These are phyloP conservation scores for Cystobasidium slooffiae DNA, from an alignment of 1,284 basidiomycete species.

Conservation along the genomic window DNA sequence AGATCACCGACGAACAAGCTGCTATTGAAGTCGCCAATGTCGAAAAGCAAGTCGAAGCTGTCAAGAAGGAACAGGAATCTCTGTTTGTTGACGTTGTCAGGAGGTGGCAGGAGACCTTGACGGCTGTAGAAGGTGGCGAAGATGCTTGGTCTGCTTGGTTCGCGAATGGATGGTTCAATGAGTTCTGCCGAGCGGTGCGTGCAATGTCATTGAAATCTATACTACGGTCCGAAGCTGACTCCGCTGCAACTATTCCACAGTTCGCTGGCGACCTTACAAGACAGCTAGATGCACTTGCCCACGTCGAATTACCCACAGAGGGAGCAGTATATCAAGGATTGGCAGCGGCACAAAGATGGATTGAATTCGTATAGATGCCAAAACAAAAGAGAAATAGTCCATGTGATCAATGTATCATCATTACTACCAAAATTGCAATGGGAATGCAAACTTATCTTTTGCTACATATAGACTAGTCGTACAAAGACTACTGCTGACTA, in stretches of 20 bases:
- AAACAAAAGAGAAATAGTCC: neutral
- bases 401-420: constrained; percentile 7
- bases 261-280: constrained; percentile 24
- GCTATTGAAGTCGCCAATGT: constrained; percentile 71
- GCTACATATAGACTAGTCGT: neutral
- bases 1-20: constrained; percentile 56
- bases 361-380: constrained; percentile 23
- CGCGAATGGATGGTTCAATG: constrained; percentile 83
- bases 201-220: neutral
- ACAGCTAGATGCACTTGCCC: constrained; percentile 11
- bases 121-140: constrained; percentile 62
- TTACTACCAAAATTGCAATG: neutral
- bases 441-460: neutral
- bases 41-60: constrained; percentile 70
- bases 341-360: constrained; percentile 35
- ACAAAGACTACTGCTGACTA: constrained; percentile 14
- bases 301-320: constrained; percentile 19
- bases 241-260: constrained; percentile 1
- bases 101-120: constrained; percentile 63
- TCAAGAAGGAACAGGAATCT: constrained; percentile 69
- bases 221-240: neutral
- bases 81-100: constrained; percentile 73
- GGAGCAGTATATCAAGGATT: constrained; percentile 32
- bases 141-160: constrained; percentile 79
- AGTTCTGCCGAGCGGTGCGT: constrained; percentile 76